Evolutionary conservation across 139 green algal species (phyloP), one percentile per base, ranked within the genome.

Genomic region (Pedinophyceae sp.): DNA sequence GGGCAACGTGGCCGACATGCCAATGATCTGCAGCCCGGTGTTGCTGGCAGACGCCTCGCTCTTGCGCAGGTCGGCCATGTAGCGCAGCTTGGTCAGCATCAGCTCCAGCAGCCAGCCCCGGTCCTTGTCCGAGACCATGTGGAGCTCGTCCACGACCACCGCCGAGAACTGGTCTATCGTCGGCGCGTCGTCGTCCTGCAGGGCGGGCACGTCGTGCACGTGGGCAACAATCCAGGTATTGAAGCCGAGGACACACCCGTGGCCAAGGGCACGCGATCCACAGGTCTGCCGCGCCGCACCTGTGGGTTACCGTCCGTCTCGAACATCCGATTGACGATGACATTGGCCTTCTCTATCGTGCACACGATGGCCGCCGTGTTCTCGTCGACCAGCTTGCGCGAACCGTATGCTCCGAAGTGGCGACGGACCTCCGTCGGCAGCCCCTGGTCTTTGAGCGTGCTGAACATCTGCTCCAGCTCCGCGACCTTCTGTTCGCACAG

Each of bases 51-150:
- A 22, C 49, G 5, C 49, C 49, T 5, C 49, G 16, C 5, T 18
- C 41, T 30, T 17, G 3, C 17, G 25, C 3, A 18, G 22, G 26
- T 25, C 50, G 17, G 10, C 50, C 1, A 63, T 54, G 57, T 80
- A 95, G 22, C 77, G 49, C 50, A 99, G 71, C 69, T 98, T 99
- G 43, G 89, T 94, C 19, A 99, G 76, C 65, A 99, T 65, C 18
- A 96, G 77, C 75, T 99, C 92, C 61, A 98, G 73, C 58, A 92
- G 71, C 65, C 89, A 90, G 17, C 91, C 92, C 19, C 88, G 71
- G 53, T 81, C 67, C 43, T 71, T 57, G 29, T 94, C 85, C 15
- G 76, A 80, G 51, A 84, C 72, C 83, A 95, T 94, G 76, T 95
- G 87, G 47, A 93, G 67, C 63, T 95, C 87, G 60, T 95, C 87